Conservation (phyloP, 1,284 basidiomycete genomes). For the Meira nashicola region DNA sequence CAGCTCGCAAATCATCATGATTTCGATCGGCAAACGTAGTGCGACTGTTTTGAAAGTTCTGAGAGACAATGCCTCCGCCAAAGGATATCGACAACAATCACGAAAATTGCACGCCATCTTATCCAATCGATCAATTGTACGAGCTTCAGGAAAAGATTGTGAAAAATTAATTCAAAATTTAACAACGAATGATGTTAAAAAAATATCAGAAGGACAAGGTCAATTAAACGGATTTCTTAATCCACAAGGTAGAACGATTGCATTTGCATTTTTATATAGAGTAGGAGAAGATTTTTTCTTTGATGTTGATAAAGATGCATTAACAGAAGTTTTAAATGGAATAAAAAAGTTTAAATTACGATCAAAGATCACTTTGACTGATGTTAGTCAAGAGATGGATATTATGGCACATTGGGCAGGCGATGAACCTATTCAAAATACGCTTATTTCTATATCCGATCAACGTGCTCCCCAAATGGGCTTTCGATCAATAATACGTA, state of each 20-base stretch:
- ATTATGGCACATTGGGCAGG: conserved; percentile 70
- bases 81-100: too few species aligned
- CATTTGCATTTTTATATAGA: conserved; percentile 81
- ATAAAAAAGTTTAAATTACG: conserved; percentile 82
- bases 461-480: conserved; percentile 34
- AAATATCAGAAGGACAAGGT: conserved; percentile 55
- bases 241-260: conserved; percentile 85
- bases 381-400: conserved; percentile 70
- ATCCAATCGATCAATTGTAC: conserved; percentile 8
- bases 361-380: conserved; percentile 73
- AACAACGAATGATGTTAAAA: conserved; percentile 61
- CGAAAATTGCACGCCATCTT: background rate
- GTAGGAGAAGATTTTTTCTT: conserved; percentile 57
- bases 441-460: conserved; percentile 18
- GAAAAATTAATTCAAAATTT: conserved; percentile 83
- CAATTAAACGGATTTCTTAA: conserved; percentile 78
- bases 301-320: conserved; percentile 64
- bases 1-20: too few species aligned
- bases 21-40: too few species aligned
- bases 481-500: conserved; percentile 23
- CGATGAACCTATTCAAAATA: background rate
- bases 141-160: conserved; percentile 73
- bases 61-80: too few species aligned
- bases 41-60: too few species aligned
- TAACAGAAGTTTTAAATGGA: conserved; percentile 61